Conservation (phyloP, 805 yeast species). For the Candida namnaoensis region DNA sequence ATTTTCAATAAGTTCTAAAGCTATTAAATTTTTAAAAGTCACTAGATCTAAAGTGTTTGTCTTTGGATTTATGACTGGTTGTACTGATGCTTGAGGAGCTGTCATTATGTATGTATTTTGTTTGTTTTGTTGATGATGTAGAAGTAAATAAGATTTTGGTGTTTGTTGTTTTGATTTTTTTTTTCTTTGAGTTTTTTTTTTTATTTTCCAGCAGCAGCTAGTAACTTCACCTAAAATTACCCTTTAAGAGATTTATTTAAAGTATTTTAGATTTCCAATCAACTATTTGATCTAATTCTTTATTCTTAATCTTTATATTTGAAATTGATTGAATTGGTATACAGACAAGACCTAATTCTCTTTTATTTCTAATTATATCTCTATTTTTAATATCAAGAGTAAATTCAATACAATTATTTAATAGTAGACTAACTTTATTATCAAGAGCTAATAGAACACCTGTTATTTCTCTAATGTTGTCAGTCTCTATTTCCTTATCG, state of each 20-base stretch:
- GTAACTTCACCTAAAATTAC: not conserved
- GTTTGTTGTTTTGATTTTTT: not conserved
- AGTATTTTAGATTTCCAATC: slow-evolving; percentile 8
- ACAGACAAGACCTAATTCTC: slow-evolving; percentile 15
- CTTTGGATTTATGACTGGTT: slow-evolving; percentile 6
- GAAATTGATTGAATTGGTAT: slow-evolving; percentile 10
- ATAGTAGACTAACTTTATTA: slow-evolving; percentile 16
- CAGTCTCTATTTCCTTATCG: not conserved
- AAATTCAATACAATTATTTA: slow-evolving; percentile 12
- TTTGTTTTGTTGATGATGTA: not conserved
- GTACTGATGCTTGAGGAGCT: slow-evolving; percentile 10
- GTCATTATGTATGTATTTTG: slow-evolving; percentile 8
- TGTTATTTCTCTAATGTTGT: slow-evolving; percentile 4
- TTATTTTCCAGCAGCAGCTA: not conserved
- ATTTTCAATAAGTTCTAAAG: slow-evolving; percentile 15
- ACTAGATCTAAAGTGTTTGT: slow-evolving; percentile 11
- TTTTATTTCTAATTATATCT: not conserved
- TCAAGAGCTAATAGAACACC: slow-evolving; percentile 18
- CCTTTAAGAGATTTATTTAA: not conserved
- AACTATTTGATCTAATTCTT: slow-evolving; percentile 10
- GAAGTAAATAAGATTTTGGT: too few relatives aligned
- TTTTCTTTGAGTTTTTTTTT: not conserved
- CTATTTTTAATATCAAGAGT: not conserved
- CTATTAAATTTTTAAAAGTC: slow-evolving; percentile 17
- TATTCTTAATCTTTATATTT: slow-evolving; percentile 7